These are phyloP conservation scores for Trypethelium eluteriae DNA, from an alignment of 495 filamentous ascomycete genomes.

Conservation along the genomic window DNA sequence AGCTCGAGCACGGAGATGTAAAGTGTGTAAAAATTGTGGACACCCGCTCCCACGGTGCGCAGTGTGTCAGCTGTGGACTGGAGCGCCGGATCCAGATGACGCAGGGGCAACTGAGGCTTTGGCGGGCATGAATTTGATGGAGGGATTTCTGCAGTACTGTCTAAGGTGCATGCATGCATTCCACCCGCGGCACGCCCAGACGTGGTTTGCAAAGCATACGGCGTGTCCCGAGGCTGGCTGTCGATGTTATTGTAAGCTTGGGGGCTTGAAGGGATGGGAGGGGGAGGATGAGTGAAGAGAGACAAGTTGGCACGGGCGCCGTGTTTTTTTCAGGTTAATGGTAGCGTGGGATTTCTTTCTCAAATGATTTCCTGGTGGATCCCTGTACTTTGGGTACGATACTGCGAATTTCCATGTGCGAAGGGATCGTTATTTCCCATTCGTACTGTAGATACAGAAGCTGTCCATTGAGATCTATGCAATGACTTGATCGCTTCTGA, in stretches of 20 bases:
- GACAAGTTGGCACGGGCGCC: too few species aligned
- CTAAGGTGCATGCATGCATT: slow-evolving; percentile 81
- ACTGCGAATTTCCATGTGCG: too few species aligned
- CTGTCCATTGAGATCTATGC: too few species aligned
- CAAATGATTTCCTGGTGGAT: too few species aligned
- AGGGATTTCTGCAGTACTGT: slow-evolving; percentile 66
- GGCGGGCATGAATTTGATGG: slow-evolving; percentile 39
- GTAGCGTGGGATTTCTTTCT: too few species aligned
- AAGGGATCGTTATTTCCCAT: too few species aligned
- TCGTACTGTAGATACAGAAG: too few species aligned
- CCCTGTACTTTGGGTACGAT: too few species aligned
- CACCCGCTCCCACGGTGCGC: slow-evolving; percentile 83
- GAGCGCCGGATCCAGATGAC: slow-evolving; percentile 58
- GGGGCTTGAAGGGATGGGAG: background rate
- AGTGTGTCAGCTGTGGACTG: slow-evolving; percentile 78
- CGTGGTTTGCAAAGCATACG: slow-evolving; percentile 75
- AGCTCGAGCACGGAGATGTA: slow-evolving; percentile 15
- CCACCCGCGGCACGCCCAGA: slow-evolving; percentile 77
- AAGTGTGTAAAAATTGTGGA: slow-evolving; percentile 76
- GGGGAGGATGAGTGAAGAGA: background rate
- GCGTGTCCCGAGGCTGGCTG: slow-evolving; percentile 89
- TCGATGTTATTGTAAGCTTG: slow-evolving; percentile 61
- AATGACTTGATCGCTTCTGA: too few species aligned
- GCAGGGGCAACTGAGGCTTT: slow-evolving; percentile 21
- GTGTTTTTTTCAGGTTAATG: too few species aligned